Evolutionary conservation across 2,329 filamentous ascomycete genomes (phyloP).

Genomic region (Epichloe elymi): DNA sequence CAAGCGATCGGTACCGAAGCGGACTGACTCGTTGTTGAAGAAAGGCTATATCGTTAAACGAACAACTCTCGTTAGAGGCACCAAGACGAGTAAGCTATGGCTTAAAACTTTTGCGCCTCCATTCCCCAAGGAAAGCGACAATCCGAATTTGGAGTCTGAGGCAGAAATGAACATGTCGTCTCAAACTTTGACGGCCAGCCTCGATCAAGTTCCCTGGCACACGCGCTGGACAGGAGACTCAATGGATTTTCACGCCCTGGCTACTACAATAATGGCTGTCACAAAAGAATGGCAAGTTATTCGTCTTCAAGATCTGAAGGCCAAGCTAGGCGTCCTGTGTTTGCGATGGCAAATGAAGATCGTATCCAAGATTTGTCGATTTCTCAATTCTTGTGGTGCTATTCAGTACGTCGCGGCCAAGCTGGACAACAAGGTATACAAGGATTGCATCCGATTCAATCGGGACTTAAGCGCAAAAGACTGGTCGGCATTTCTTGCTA

Average conservation of each 20-base stretch:
- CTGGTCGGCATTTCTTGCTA: constrained; percentile 41
- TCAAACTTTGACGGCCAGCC: constrained; percentile 27
- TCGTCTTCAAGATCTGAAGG: constrained; percentile 42
- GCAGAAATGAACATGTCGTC: constrained; percentile 26
- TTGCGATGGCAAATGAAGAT: constrained; percentile 47
- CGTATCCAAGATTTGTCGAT: constrained; percentile 43
- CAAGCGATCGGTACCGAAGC: constrained; percentile 48
- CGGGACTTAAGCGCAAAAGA: constrained; percentile 43
- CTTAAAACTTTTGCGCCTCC: constrained; percentile 40
- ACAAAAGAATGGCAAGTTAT: constrained; percentile 45
- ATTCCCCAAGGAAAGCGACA: constrained; percentile 21
- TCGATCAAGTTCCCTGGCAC: constrained; percentile 43
- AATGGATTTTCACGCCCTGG: constrained; percentile 45
- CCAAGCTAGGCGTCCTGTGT: constrained; percentile 42
- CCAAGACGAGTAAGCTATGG: constrained; percentile 51
- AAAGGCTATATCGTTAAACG: constrained; percentile 52
- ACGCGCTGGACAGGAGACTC: constrained; percentile 42
- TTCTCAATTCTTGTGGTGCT: constrained; percentile 41
- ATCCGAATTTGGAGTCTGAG: constrained; percentile 12
- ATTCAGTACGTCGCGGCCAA: constrained; percentile 44
- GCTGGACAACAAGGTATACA: constrained; percentile 40
- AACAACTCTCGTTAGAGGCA: constrained; percentile 42
- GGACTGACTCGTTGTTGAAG: constrained; percentile 43
- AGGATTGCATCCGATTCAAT: constrained; percentile 47
- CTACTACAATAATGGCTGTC: constrained; percentile 43